These are phyloP conservation scores for Alternaria gaisen DNA, from an alignment of 2,329 filamentous ascomycete genomes.

Conservation along the genomic window DNA sequence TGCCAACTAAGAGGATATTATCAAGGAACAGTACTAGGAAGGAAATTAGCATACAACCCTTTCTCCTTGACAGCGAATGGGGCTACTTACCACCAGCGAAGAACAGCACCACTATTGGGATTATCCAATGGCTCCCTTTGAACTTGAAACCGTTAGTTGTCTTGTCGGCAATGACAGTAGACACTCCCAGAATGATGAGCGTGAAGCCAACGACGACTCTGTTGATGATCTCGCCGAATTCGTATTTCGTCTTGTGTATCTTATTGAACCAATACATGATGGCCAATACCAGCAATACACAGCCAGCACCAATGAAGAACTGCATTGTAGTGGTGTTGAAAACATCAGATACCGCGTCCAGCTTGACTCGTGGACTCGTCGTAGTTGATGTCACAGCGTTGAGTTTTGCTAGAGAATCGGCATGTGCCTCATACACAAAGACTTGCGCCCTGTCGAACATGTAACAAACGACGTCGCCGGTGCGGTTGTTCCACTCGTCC, in stretches of 20 bases:
- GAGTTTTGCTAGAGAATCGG: constrained; percentile 35
- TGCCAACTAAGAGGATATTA: constrained; percentile 23
- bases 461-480: constrained; percentile 19
- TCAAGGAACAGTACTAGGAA: constrained; percentile 26
- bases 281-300: constrained; percentile 62
- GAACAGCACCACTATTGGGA: constrained; percentile 32
- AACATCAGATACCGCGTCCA: constrained; percentile 30
- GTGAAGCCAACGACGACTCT: constrained; percentile 32
- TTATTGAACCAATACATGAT: constrained; percentile 66
- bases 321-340: constrained; percentile 37
- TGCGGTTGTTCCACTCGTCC: constrained; percentile 32
- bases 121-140: constrained; percentile 30
- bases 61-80: not conserved
- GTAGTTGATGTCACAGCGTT: constrained; percentile 28
- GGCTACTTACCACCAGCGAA: constrained; percentile 24
- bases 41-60: not conserved
- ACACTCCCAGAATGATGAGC: constrained; percentile 30
- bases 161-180: constrained; percentile 27
- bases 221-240: constrained; percentile 43
- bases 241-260: constrained; percentile 38
- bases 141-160: constrained; percentile 36
- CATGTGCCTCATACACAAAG: constrained; percentile 37
- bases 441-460: constrained; percentile 35
- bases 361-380: constrained; percentile 6
- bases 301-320: constrained; percentile 36